Evolutionary conservation across 1,284 basidiomycete species (phyloP).

Genomic region (Baeospora myosura): DNA sequence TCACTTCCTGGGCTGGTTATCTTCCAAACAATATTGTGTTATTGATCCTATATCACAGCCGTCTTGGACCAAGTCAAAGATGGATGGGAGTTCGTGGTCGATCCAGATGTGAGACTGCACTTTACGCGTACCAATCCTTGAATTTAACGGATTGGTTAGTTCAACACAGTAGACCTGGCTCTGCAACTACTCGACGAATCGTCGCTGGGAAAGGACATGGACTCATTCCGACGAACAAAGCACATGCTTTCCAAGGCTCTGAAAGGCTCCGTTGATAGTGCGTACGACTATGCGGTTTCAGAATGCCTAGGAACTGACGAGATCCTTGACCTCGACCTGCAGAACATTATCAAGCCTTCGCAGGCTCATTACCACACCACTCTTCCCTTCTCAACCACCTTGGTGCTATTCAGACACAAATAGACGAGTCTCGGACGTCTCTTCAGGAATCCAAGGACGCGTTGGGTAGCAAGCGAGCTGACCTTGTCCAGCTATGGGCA

Average conservation of each 20-base stretch:
- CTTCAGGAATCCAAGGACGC: conserved; percentile 78
- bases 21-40: background rate
- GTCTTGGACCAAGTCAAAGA: conserved; percentile 80
- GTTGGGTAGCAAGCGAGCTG: conserved; percentile 71
- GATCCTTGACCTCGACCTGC: no score
- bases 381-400: conserved; percentile 68
- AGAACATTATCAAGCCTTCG: conserved; percentile 90
- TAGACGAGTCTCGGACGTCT: conserved; percentile 61
- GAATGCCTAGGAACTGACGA: conserved; percentile 6
- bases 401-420: conserved; percentile 63
- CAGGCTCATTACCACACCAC: conserved; percentile 84
- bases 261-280: conserved; percentile 81
- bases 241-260: conserved; percentile 68
- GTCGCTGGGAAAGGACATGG: conserved; percentile 61
- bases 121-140: background rate
- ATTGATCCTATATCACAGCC: conserved; percentile 35
- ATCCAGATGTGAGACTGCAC: conserved; percentile 62
- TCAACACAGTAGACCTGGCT: conserved; percentile 88
- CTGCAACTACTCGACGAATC: conserved; percentile 76
- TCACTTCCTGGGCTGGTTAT: conserved; percentile 2
- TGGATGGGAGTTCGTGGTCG: conserved; percentile 85
- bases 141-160: conserved; percentile 38
- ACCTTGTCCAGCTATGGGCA: conserved; percentile 81
- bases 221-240: conserved; percentile 72
- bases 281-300: conserved; percentile 23